These are phyloP conservation scores for Thielaviopsis populi DNA, from an alignment of 2,329 filamentous ascomycete genomes.

Conservation along the genomic window DNA sequence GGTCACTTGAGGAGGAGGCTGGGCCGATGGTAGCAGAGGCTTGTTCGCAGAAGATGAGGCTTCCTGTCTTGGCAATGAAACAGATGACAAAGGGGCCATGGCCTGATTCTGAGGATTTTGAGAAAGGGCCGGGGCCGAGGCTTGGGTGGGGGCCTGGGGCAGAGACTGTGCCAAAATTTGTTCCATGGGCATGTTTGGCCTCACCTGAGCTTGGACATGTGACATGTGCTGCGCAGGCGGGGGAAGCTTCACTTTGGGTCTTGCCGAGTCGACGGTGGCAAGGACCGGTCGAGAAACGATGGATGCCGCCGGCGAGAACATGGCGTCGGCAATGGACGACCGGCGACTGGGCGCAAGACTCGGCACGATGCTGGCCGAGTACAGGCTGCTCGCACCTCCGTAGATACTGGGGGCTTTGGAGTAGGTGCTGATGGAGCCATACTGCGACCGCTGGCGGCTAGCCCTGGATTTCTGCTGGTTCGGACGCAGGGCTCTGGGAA, in stretches of 20 bases:
- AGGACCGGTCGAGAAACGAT: conserved; percentile 54
- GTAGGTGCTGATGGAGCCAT: conserved; percentile 50
- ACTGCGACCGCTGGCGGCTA: conserved; percentile 53
- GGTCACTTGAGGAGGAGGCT: not conserved
- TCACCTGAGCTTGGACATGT: not conserved
- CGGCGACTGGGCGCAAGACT: conserved; percentile 75
- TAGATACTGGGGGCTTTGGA: conserved; percentile 78
- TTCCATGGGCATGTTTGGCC: not conserved
- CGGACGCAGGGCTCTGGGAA: conserved; percentile 79
- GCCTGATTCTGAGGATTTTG: not conserved
- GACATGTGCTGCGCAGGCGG: conserved; percentile 30
- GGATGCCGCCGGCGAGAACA: conserved; percentile 70
- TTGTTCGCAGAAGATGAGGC: not conserved
- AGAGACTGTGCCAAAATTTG: not conserved
- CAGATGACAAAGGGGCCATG: not conserved
- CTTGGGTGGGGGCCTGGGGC: too few relatives aligned
- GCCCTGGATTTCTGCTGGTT: conserved; percentile 66
- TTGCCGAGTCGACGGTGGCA: conserved; percentile 38
- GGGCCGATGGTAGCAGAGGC: not conserved
- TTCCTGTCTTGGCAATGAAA: not conserved
- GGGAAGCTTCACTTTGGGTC: conserved; percentile 72
- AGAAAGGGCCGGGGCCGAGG: too few relatives aligned
- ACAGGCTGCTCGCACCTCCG: conserved; percentile 54
- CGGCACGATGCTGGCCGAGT: conserved; percentile 74
- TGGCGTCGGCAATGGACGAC: conserved; percentile 55